Base-by-base conservation (phyloP, 371 early-diverging fungal species). In the Mortierella sp. region DNA sequence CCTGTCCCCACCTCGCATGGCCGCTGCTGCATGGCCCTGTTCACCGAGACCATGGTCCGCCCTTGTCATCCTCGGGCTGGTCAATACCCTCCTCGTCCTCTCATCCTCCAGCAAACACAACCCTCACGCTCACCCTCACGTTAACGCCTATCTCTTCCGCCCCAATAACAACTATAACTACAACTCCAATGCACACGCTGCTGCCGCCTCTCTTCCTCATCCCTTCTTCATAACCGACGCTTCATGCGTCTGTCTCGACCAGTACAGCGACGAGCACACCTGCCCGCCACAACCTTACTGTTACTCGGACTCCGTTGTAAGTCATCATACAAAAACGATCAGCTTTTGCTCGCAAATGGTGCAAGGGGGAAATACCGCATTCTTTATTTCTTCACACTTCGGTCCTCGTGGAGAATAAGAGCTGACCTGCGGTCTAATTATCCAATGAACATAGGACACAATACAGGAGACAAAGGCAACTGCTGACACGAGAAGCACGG, bases 1-100 rank as follows among this genome's bases (percentile, higher is more conserved):
- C 35, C n/a, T 46, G 46, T 43, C 71, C 72, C 51, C 51, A 46
- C 51, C 6, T 24, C 72, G 72, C 72, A 72, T 35, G 51, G 74
- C 38, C 74, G 41, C 43, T 43, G 18, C 10, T 41, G 54, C 74
- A 43, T 74, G 74, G 74, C 27, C 55, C 58, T 41, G 55, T 55
- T 43, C 41, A 55, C 55, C 58, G 41, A 55, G 74, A 54, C 74
- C 24, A 44, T 71, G 43, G 71, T 29, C 43, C 16, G 24, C 71
- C 43, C 46, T 71, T 18, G 6, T 71, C 71, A 44, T 27, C 27
- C 71, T 48, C 32, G 71, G 43, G 46, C 71, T 48, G 29, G 29
- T n/a, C 29, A 48, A 44, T 21, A 24, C 71, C n/a, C 71, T 71
- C 48, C 14, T 71, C 27, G 46, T 41, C n/a, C 16, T 48, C 27